Conservation (phyloP, 495 filamentous ascomycete genomes). For the Aspergillus steynii region DNA sequence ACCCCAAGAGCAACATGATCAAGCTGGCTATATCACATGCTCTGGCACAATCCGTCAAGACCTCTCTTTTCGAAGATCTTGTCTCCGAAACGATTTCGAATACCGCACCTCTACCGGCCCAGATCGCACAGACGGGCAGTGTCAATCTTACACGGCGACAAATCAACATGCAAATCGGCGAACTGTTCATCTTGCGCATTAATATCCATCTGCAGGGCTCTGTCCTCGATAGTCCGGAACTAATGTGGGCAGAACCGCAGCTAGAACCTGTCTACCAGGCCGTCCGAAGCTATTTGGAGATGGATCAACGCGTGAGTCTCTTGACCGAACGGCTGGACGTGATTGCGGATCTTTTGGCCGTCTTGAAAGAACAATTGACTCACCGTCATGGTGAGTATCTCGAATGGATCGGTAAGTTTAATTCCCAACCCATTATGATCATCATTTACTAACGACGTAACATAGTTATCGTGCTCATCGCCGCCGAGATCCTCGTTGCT, state of each 20-base stretch:
- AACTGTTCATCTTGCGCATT: slow-evolving; percentile 95
- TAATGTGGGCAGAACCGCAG: slow-evolving; percentile 98
- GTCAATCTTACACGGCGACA: slow-evolving; percentile 78
- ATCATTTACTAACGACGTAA: slow-evolving; percentile 10
- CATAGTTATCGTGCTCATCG: slow-evolving; percentile 89
- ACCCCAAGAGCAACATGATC: slow-evolving; percentile 95
- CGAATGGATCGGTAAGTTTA: slow-evolving; percentile 85
- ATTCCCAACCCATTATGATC: slow-evolving; percentile 4
- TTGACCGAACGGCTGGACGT: slow-evolving; percentile 89
- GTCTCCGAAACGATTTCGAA: slow-evolving; percentile 89
- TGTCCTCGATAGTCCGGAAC: slow-evolving; percentile 93
- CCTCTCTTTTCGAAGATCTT: slow-evolving; percentile 95
- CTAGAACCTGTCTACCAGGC: slow-evolving; percentile 94
- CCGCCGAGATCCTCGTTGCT: slow-evolving; percentile 92
- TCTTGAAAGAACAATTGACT: slow-evolving; percentile 93
- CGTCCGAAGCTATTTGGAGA: slow-evolving; percentile 92
- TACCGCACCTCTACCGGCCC: slow-evolving; percentile 84
- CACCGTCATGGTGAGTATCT: slow-evolving; percentile 95
- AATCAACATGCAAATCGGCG: slow-evolving; percentile 98
- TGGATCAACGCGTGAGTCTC: slow-evolving; percentile 91
- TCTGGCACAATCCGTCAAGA: slow-evolving; percentile 90
- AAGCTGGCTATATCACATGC: slow-evolving; percentile 97
- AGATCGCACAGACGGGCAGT: slow-evolving; percentile 88
- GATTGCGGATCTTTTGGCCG: slow-evolving; percentile 89
- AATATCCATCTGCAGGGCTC: slow-evolving; percentile 97